phyloP scores from a whole-genome alignment of 1,284 basidiomycete genomes.

The Coriolopsis trogii region DNA sequence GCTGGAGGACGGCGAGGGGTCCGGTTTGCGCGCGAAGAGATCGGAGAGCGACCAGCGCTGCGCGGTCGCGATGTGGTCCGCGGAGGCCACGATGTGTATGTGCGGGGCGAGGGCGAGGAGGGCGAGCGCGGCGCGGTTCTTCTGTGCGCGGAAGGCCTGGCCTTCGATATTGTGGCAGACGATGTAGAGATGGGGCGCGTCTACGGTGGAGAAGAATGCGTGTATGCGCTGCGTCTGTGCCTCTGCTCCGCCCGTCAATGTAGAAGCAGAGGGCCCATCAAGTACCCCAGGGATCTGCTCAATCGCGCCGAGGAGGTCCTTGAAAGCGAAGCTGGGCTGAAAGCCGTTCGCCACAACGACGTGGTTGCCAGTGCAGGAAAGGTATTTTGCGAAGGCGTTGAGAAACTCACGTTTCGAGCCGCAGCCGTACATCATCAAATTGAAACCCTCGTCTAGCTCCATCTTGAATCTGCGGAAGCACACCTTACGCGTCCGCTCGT shows the following conservation, averaged over 20 bases:
- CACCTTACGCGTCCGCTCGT: slow-evolving; percentile 36
- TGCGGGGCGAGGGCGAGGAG: slow-evolving; percentile 70
- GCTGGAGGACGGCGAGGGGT: slow-evolving; percentile 2
- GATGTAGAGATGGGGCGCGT: slow-evolving; percentile 60
- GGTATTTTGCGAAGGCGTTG: slow-evolving; percentile 73
- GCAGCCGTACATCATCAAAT: slow-evolving; percentile 83
- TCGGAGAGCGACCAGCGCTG: slow-evolving; percentile 76
- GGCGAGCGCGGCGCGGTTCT: slow-evolving; percentile 64
- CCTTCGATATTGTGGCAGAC: slow-evolving; percentile 90
- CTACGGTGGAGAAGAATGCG: slow-evolving; percentile 51
- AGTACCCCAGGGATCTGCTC: slow-evolving; percentile 60
- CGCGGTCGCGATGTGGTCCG: slow-evolving; percentile 85
- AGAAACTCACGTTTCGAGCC: slow-evolving; percentile 82
- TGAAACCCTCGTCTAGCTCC: slow-evolving; percentile 84
- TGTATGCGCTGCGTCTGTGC: slow-evolving; percentile 66
- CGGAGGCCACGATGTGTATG: slow-evolving; percentile 81
- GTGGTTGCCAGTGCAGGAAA: slow-evolving; percentile 47
- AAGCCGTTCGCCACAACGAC: slow-evolving; percentile 84
- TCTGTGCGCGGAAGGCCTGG: slow-evolving; percentile 62
- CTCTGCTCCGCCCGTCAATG: slow-evolving; percentile 48
- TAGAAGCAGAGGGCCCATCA: slow-evolving; percentile 33
- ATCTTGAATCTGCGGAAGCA: slow-evolving; percentile 64
- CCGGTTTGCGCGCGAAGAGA: slow-evolving; percentile 53
- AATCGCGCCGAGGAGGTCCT: slow-evolving; percentile 72
- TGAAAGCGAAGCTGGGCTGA: slow-evolving; percentile 69